phyloP scores from a whole-genome alignment of 164 flowering plant species.

The Vitis labrusca region DNA sequence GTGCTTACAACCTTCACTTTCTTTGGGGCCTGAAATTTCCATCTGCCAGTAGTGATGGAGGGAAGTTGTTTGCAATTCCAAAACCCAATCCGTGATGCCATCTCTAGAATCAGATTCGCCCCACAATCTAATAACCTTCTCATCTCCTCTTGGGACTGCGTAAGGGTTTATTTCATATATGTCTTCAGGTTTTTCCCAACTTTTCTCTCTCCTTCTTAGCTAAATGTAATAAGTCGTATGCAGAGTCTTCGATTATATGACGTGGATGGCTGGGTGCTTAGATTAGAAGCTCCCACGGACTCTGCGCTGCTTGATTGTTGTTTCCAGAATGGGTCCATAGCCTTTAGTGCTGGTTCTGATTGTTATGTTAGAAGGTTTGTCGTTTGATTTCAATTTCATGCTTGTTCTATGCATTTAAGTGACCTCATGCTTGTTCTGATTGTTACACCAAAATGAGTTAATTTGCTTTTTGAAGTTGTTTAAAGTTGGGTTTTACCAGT shows the following conservation, averaged over 20 bases:
- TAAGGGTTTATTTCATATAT: slow-evolving; percentile 20
- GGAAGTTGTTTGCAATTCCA: slow-evolving; percentile 42
- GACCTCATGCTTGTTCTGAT: too few relatives aligned
- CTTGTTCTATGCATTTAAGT: too few relatives aligned
- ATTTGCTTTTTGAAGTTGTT: too few relatives aligned
- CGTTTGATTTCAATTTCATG: not conserved
- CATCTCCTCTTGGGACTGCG: slow-evolving; percentile 87
- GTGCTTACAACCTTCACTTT: too few relatives aligned
- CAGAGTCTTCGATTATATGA: slow-evolving; percentile 70
- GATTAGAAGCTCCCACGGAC: slow-evolving; percentile 44
- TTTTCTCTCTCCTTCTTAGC: not conserved
- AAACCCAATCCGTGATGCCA: slow-evolving; percentile 55
- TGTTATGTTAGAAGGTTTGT: slow-evolving; percentile 60
- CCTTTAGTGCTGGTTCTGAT: slow-evolving; percentile 60
- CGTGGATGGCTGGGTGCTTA: slow-evolving; percentile 47
- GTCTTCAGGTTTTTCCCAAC: not conserved
- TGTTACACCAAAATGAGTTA: too few relatives aligned
- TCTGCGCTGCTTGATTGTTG: slow-evolving; percentile 79
- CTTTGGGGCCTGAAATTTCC: not conserved
- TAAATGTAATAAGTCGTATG: not conserved
- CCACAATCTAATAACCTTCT: slow-evolving; percentile 77
- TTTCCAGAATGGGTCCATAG: slow-evolving; percentile 58
- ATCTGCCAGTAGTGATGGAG: slow-evolving; percentile 30
- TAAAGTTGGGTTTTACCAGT: too few relatives aligned
- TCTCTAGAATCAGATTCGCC: slow-evolving; percentile 74